Conservation (phyloP, 179 eudicot species). For the Heliamphora pulchella region DNA sequence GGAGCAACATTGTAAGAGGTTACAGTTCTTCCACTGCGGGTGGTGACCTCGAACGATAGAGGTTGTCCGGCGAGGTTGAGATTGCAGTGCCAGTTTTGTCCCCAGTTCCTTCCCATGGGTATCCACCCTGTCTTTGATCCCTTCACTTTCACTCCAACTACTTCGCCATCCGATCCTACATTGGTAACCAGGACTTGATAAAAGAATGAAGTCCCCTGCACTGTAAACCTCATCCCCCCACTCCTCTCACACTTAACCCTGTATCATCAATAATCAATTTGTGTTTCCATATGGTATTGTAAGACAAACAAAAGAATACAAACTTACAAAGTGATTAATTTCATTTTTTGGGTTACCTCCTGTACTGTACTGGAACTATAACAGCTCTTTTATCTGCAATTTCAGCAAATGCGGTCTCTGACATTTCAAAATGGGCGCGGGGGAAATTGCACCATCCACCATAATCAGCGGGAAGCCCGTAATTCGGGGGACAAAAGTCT, state of each 20-base stretch:
- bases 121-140: constrained; percentile 68
- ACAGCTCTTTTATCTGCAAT: constrained; percentile 45
- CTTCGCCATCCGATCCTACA: constrained; percentile 58
- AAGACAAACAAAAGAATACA: not conserved
- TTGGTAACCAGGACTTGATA: constrained; percentile 56
- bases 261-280: constrained; percentile 14
- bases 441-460: constrained; percentile 77
- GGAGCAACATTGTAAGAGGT: constrained; percentile 64
- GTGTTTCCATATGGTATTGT: constrained; percentile 1
- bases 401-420: constrained; percentile 43
- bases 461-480: constrained; percentile 50
- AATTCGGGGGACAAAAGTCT: constrained; percentile 62
- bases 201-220: constrained; percentile 38
- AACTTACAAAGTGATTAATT: too few species aligned
- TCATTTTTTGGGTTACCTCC: constrained; percentile 33
- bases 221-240: constrained; percentile 54
- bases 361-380: constrained; percentile 49
- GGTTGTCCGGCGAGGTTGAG: constrained; percentile 58
- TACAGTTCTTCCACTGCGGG: constrained; percentile 40
- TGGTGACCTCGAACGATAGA: constrained; percentile 53
- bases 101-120: constrained; percentile 73
- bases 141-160: constrained; percentile 53
- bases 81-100: constrained; percentile 56
- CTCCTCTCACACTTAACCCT: constrained; percentile 55
- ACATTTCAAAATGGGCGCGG: constrained; percentile 52